Base-by-base conservation (phyloP, 2,329 filamentous ascomycete genomes). In the Fusarium anguioides region DNA sequence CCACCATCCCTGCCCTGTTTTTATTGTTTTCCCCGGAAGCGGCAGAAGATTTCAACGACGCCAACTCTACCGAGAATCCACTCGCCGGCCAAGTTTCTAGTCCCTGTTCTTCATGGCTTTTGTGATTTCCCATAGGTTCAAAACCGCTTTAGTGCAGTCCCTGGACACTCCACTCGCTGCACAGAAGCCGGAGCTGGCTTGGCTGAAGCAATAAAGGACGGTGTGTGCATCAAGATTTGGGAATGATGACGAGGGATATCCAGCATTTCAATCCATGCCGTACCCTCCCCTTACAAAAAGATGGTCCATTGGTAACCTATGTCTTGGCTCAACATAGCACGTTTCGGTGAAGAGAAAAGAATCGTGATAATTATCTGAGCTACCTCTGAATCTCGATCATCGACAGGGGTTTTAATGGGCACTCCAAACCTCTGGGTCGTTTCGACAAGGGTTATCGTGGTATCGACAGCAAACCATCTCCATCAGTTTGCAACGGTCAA, bases 21-120 rank as follows among this genome's bases (percentile, higher is more conserved):
- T 53, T 67, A 51, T 57, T 57, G 52, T 53, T 31, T 65, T 41
- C 47, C 62, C 63, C 49, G 63, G 63, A 65, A 60, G 60, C 60
- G 64, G 64, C 60, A 68, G 55, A 66, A 47, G 56, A 50, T 58
- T 61, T 68, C 58, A 37, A 54, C 58, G 58, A 54, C 58, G 58
- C 58, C 63, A 63, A 47, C 58, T 50, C 63, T 62, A 51, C 41
- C 64, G 44, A 40, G 48, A 62, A 41, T 31, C 64, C 59, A 51
- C 64, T 31, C 29, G 18, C 33, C n/a, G 37, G 54, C 62, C 61
- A 66, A 48, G 49, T 62, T 62, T 66, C 31, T 37, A 52, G 42
- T 29, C 64, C 64, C 46, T 57, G 50, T 56, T 48, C n/a, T 52
- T 53, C 50, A 31, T 36, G 31, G 33, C 40, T 41, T 61, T 24